These are phyloP conservation scores for Penicillium polonicum DNA, from an alignment of 2,329 filamentous ascomycete species.

Conservation along the genomic window DNA sequence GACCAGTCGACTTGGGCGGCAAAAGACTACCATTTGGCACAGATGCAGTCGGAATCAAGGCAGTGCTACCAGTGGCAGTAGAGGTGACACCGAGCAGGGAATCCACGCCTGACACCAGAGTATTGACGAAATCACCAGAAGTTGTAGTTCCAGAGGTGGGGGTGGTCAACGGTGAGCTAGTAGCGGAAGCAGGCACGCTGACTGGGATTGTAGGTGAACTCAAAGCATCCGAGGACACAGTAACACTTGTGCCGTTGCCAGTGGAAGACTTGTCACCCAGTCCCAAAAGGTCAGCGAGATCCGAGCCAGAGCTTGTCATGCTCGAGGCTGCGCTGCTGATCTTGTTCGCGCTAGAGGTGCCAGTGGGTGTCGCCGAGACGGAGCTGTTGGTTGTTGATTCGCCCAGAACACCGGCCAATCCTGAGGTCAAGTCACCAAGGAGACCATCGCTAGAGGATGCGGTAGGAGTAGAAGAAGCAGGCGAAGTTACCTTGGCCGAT, in stretches of 20 bases:
- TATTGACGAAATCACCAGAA: slow-evolving; percentile 9
- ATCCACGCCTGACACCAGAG: slow-evolving; percentile 11
- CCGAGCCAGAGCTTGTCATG: slow-evolving; percentile 1
- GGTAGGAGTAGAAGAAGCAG: not conserved
- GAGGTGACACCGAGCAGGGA: slow-evolving; percentile 14
- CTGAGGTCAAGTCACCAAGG: slow-evolving; percentile 8
- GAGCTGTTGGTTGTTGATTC: slow-evolving; percentile 1
- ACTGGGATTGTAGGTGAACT: slow-evolving; percentile 26
- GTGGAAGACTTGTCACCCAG: slow-evolving; percentile 7
- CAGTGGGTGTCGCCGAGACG: not conserved
- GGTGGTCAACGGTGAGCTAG: slow-evolving; percentile 2
- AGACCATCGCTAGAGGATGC: slow-evolving; percentile 8
- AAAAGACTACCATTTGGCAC: slow-evolving; percentile 5
- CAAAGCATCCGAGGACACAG: not conserved
- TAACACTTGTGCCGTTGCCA: slow-evolving; percentile 4
- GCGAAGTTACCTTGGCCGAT: not conserved
- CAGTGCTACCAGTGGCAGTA: slow-evolving; percentile 20
- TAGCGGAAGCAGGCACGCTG: slow-evolving; percentile 26
- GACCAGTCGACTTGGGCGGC: slow-evolving; percentile 11
- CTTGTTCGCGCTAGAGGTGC: not conserved
- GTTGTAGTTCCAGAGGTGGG: slow-evolving; percentile 1
- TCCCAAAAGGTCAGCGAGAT: slow-evolving; percentile 7
- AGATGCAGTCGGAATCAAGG: slow-evolving; percentile 17
- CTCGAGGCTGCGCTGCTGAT: not conserved
- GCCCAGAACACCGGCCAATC: not conserved